Conservation (phyloP, 306 rosid species). For the Cucumis melo region DNA sequence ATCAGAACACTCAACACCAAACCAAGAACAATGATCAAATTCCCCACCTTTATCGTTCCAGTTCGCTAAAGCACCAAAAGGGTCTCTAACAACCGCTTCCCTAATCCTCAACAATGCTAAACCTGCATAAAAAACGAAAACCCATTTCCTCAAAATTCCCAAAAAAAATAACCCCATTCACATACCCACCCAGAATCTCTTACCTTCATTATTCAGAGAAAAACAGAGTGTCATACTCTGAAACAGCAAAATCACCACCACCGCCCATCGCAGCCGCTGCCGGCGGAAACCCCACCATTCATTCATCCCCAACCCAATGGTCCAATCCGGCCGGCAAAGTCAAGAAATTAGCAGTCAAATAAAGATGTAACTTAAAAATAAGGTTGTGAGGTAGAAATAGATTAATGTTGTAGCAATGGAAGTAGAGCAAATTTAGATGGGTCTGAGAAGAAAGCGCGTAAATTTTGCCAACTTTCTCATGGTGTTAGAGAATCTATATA, state of each 20-base stretch:
- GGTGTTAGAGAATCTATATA: background rate
- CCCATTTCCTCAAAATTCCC: background rate
- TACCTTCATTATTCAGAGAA: slow-evolving; percentile 38
- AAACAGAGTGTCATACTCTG: slow-evolving; percentile 19
- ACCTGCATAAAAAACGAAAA: slow-evolving; percentile 32
- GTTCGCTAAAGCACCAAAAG: slow-evolving; percentile 30
- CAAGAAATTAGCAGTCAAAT: background rate
- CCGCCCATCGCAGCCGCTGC: slow-evolving; percentile 14
- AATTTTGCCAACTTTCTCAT: slow-evolving; percentile 9
- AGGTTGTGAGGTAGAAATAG: background rate
- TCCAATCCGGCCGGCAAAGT: background rate
- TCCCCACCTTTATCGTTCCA: slow-evolving; percentile 37
- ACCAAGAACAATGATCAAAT: slow-evolving; percentile 47
- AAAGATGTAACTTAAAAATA: background rate
- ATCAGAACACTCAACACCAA: slow-evolving; percentile 53
- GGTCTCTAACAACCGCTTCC: slow-evolving; percentile 38
- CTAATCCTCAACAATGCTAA: slow-evolving; percentile 36
- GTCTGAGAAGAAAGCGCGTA: slow-evolving; percentile 32
- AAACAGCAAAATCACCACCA: slow-evolving; percentile 7
- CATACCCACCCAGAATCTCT: background rate
- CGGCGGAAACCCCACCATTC: slow-evolving; percentile 27
- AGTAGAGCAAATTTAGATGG: slow-evolving; percentile 1
- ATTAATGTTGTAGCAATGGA: background rate
- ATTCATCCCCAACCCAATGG: background rate
- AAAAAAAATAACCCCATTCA: background rate